A percentile compares a stretch with the other conserved stretches of the same genome.
phyloP scores from a whole-genome alignment of 2,329 filamentous ascomycete genomes.

The Diaporthe aspalathi region DNA sequence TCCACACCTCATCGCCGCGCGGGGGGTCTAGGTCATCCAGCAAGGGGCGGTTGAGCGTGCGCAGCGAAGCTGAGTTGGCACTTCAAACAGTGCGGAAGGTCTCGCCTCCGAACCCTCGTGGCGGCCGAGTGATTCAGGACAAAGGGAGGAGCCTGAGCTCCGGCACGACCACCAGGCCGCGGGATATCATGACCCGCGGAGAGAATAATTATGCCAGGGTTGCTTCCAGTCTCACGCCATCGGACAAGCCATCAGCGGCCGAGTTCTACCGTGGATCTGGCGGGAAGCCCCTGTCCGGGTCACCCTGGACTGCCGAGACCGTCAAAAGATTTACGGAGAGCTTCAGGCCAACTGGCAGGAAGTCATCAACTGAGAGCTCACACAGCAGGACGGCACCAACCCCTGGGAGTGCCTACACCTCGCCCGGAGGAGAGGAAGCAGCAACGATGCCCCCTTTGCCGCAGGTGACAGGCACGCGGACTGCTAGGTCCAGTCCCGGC shows the following conservation, averaged over 20 bases:
- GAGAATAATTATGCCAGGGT: conserved; percentile 28
- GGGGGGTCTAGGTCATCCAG: conserved; percentile 44
- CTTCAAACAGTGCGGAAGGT: conserved; percentile 56
- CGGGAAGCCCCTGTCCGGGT: conserved; percentile 47
- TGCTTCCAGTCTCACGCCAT: conserved; percentile 27
- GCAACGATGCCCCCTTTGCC: conserved; percentile 31
- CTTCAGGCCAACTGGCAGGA: conserved; percentile 35
- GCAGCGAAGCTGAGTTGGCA: conserved; percentile 56
- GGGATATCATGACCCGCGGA: conserved; percentile 37
- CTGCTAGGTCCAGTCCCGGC: conserved; percentile 49
- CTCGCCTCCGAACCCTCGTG: conserved; percentile 49
- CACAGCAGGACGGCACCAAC: conserved; percentile 19
- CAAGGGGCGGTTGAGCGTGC: conserved; percentile 47
- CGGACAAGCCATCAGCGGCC: conserved; percentile 35
- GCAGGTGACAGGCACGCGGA: conserved; percentile 42
- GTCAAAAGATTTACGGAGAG: conserved; percentile 47
- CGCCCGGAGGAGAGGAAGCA: conserved; percentile 16
- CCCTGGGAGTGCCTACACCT: conserved; percentile 31
- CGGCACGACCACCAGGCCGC: conserved; percentile 44
- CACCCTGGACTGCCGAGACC: conserved; percentile 48
- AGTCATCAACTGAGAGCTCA: conserved; percentile 32
- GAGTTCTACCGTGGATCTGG: conserved; percentile 46
- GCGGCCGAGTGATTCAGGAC: conserved; percentile 46
- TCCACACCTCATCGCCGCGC: conserved; percentile 40
- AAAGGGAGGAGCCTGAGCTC: conserved; percentile 41